phyloP scores from a whole-genome alignment of 768 basidiomycete genomes.

The Fomitopsis pulvina region DNA sequence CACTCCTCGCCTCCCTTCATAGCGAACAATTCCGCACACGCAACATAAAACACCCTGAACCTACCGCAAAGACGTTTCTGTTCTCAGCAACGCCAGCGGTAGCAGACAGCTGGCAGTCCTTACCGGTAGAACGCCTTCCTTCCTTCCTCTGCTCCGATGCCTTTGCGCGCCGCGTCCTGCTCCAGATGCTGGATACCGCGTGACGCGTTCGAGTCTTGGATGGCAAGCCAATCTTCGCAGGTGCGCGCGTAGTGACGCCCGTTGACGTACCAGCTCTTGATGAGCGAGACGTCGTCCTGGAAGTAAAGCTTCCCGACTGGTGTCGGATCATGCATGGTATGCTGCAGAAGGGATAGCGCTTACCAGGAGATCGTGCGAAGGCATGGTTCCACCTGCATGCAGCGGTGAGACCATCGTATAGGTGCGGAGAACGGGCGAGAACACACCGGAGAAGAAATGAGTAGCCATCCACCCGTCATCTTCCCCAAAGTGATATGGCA shows the following conservation, averaged over 20 bases:
- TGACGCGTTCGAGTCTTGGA: conserved; percentile 47
- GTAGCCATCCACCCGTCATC: conserved; percentile 72
- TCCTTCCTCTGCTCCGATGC: conserved; percentile 41
- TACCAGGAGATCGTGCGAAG: conserved; percentile 56
- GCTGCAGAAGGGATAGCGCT: conserved; percentile 9
- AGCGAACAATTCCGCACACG: conserved; percentile 63
- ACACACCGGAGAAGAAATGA: conserved; percentile 58
- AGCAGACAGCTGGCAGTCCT: not conserved
- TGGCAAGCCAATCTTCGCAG: conserved; percentile 57
- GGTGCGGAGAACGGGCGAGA: not conserved
- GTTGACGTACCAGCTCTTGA: conserved; percentile 55
- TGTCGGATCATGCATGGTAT: not conserved
- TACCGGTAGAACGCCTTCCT: conserved; percentile 54
- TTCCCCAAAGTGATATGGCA: conserved; percentile 64
- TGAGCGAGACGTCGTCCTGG: conserved; percentile 52
- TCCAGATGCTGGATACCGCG: conserved; percentile 43
- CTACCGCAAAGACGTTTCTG: conserved; percentile 20
- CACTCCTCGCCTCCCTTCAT: conserved; percentile 56
- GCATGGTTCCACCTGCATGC: conserved; percentile 59
- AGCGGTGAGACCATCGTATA: not conserved
- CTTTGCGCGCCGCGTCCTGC: conserved; percentile 41
- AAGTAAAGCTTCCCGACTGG: conserved; percentile 53
- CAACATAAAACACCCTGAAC: conserved; percentile 68
- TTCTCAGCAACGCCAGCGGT: not conserved
- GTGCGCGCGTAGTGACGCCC: conserved; percentile 61